phyloP scores from a whole-genome alignment of 1,284 basidiomycete species.

The Moniliophthora roreri region DNA sequence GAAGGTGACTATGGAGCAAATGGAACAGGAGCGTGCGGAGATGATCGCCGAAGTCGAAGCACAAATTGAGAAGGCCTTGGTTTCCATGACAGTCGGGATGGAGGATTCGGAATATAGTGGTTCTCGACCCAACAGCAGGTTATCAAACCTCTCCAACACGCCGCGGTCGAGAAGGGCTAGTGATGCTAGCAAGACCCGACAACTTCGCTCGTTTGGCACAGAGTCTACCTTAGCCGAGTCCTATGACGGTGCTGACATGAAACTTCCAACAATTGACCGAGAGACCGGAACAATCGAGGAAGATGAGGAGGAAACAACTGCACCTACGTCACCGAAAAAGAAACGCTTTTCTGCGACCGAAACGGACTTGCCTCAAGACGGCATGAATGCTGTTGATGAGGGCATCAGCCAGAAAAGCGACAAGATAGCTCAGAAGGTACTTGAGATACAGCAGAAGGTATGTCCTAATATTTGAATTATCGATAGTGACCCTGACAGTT shows the following conservation, averaged over 20 bases:
- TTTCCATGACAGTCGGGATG: slow-evolving; percentile 78
- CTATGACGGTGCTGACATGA: slow-evolving; percentile 41
- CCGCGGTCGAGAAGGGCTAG: slow-evolving; percentile 54
- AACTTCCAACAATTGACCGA: slow-evolving; percentile 38
- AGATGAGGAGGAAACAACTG: slow-evolving; percentile 48
- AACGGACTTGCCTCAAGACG: slow-evolving; percentile 62
- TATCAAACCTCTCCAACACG: slow-evolving; percentile 45
- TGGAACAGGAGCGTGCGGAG: slow-evolving; percentile 80
- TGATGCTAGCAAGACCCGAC: slow-evolving; percentile 46
- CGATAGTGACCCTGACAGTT: slow-evolving; percentile 12
- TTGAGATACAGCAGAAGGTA: slow-evolving; percentile 83
- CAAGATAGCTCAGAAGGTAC: slow-evolving; percentile 78
- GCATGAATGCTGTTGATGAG: slow-evolving; percentile 80
- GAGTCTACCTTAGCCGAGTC: slow-evolving; percentile 75
- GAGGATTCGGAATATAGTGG: slow-evolving; percentile 71
- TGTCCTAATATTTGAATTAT: slow-evolving; percentile 12
- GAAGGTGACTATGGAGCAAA: slow-evolving; percentile 76
- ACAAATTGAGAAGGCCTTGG: slow-evolving; percentile 81
- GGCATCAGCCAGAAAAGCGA: slow-evolving; percentile 81
- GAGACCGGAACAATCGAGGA: slow-evolving; percentile 54
- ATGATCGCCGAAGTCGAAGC: slow-evolving; percentile 88
- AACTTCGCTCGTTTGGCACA: slow-evolving; percentile 66
- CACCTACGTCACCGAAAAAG: slow-evolving; percentile 46
- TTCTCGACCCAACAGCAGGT: slow-evolving; percentile 42
- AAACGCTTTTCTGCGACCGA: slow-evolving; percentile 74